Conservation (phyloP, 192 early-diverging fungal species). For the Backusella morwellensis region DNA sequence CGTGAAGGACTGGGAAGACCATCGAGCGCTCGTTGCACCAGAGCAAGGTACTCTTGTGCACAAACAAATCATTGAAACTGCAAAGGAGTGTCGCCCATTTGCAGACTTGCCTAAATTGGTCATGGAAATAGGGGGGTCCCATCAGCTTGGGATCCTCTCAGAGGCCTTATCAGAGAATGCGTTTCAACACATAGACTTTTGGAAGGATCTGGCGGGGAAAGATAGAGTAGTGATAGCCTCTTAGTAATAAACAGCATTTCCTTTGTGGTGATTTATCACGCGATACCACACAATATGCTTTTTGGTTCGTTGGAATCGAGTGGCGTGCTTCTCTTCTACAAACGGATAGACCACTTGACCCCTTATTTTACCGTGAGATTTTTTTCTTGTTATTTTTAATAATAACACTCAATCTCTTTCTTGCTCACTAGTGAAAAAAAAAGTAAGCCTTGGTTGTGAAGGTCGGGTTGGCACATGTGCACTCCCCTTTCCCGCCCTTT, state of each 20-base stretch:
- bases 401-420: not conserved
- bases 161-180: conserved; percentile 49
- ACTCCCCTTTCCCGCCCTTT: not conserved
- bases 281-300: not conserved
- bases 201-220: conserved; percentile 77
- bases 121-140: conserved; percentile 78
- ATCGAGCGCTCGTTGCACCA: conserved; percentile 66
- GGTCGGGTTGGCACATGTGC: not conserved
- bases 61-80: conserved; percentile 46
- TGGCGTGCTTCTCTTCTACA: conserved; percentile 5
- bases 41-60: conserved; percentile 61
- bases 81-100: not conserved
- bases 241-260: conserved; percentile 13
- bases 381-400: not conserved
- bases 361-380: not conserved
- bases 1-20: conserved; percentile 89
- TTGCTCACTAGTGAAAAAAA: not conserved
- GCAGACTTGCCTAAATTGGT: conserved; percentile 60
- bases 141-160: conserved; percentile 58
- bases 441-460: not conserved
- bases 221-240: conserved; percentile 65
- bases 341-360: not conserved
- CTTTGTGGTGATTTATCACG: not conserved
- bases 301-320: not conserved
- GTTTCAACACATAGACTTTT: conserved; percentile 58